phyloP scores from a whole-genome alignment of 306 rosid species.

The Dalbergia cochinchinensis region DNA sequence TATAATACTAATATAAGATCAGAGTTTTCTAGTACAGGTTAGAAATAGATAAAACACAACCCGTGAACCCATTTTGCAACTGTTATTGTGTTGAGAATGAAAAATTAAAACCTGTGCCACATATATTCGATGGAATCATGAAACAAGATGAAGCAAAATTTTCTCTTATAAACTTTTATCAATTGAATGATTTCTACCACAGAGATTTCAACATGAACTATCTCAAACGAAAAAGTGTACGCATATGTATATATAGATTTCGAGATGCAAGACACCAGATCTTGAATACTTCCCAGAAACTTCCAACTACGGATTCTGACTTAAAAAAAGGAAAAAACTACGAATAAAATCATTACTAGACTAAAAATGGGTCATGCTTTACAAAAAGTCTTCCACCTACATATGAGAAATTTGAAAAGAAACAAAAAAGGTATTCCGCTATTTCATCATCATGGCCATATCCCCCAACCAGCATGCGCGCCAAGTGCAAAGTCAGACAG shows the following conservation, averaged over 20 bases:
- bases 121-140: not conserved
- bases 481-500: no score
- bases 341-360: not conserved
- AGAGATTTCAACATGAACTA: no score
- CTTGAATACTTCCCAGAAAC: not conserved
- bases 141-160: not conserved
- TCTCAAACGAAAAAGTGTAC: no score
- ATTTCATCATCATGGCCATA: no score
- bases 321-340: not conserved
- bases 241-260: no score
- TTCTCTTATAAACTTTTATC: not conserved
- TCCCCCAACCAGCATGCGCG: no score
- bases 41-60: not conserved
- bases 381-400: not conserved
- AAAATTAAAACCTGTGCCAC: not conserved
- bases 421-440: not conserved
- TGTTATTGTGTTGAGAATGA: not conserved
- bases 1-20: not conserved
- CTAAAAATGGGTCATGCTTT: not conserved
- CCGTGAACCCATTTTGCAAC: not conserved
- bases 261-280: not conserved
- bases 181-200: not conserved
- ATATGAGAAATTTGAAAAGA: not conserved
- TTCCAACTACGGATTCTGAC: not conserved
- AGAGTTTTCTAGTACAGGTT: not conserved